Evolutionary conservation across 2,329 filamentous ascomycete genomes (phyloP), one percentile per base, ranked within the genome.

Genomic region (Lachnellula willkommii): DNA sequence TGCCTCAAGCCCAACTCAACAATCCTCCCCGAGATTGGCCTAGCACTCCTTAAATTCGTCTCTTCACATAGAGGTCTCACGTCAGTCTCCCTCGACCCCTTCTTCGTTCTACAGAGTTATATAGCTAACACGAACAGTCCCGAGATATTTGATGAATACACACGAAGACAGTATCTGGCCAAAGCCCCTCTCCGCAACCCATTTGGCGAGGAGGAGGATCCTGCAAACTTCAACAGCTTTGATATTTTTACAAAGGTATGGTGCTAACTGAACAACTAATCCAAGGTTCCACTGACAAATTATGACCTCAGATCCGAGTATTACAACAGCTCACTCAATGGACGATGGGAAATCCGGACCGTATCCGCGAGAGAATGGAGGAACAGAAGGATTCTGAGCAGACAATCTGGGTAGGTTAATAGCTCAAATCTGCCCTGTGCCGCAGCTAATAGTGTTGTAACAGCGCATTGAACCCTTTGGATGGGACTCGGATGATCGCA

Each of bases 61-160:
- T 96, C 94, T 35, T 96, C 92, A 58, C 91, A 96, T 75, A 87
- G 92, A 61, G 92, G 92, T 61, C 77, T 97, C 48, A 95, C 88
- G 91, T 96, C 82, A 63, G 89, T 79, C 59, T 3, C 17, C 37
- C 24, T 45, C 15, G 36, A 50, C 32, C n/a, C 36, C 48, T 50
- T 53, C 14, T 40, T n/a, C 43, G 9, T 40, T n/a, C 2, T 40
- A 17, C 6, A 17, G 24, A 26, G 37, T 20, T 40, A 9, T 35
- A 20, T 42, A n/a, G 26, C 62, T 71, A 26, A 72, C 68, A 57
- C 51, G 63, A 47, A 50, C 65, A 96, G 92, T 1, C 82, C 79
- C 52, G 91, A 95, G 3, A 86, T 94, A 49, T 95, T 97, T 65
- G 91, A 97, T 69, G 91, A 96, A 68, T 96, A 96, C 70, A 88